Base-by-base conservation (phyloP, 257 asterid species). In the Forsythia viridissima region DNA sequence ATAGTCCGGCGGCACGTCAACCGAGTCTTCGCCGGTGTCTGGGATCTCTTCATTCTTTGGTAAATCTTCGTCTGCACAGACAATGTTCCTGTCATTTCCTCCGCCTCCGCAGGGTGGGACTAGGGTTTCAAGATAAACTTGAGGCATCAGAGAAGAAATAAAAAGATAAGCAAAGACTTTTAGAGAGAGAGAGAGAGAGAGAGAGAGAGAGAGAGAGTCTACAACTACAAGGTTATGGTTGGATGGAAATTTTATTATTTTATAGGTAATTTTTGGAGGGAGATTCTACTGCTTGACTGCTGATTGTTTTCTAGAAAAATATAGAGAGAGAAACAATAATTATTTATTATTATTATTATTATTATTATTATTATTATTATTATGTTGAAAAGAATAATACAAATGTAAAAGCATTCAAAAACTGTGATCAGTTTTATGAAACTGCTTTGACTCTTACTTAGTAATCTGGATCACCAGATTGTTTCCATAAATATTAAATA, bases 111-210 rank as follows among this genome's bases (percentile, higher is more conserved):
- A 30, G 34, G 34, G 34, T 30, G 34, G 34, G 34, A 30, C 34
- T 43, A 86, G 78, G 59, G 91, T 83, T 42, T 88, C 92, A 20
- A 87, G 79, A 84, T 91, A 93, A 55, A 89, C 86, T 69, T 86
- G 93, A 82, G 93, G 89, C 93, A 89, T 89, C 69, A n/a, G 12
- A 5, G 48, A n/a, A 71, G 34, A 30, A 30, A 30, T 30, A 30
- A 30, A 30, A 30, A 30, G 34, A 30, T 30, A 30, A 30, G 34
- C 2, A 30, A 30, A 30, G 61, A 3, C 4, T 71, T 43, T 9
- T 59, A 71, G 39, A 63, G 79, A 63, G 79, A 63, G 51, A 63
- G 38, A 42, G 73, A 65, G 63, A 61, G 74, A 30, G 41, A n/a
- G n/a, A 63, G 79, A 63, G 51, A 63, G 38, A 21, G 38, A 44